phyloP scores from a whole-genome alignment of 768 basidiomycete genomes.

The Leucosporidium scottii region DNA sequence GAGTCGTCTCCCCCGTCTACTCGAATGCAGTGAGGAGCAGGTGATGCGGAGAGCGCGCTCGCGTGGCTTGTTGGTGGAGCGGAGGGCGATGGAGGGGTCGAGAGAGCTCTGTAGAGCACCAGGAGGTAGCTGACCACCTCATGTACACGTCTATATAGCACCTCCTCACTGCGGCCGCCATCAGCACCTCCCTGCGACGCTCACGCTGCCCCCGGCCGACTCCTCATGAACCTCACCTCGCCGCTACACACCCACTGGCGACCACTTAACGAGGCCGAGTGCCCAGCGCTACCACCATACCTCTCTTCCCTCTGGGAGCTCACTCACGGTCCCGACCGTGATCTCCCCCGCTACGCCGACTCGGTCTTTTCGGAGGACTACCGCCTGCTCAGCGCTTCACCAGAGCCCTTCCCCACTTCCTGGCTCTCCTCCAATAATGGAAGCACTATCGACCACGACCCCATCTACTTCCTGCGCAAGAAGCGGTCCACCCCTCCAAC shows the following conservation, averaged over 20 bases:
- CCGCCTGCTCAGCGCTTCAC: conserved; percentile 11
- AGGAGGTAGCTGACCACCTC: too few species aligned
- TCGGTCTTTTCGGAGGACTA: conserved; percentile 21
- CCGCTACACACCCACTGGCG: conserved; percentile 30
- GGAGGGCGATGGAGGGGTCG: too few species aligned
- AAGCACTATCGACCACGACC: neutral
- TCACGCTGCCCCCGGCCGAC: conserved; percentile 18
- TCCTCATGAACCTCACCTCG: conserved; percentile 30
- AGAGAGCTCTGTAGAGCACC: too few species aligned
- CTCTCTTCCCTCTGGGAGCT: conserved; percentile 29
- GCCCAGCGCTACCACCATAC: conserved; percentile 22
- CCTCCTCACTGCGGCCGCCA: neutral
- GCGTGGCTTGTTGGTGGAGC: too few species aligned
- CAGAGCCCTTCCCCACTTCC: conserved; percentile 10
- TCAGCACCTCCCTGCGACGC: conserved; percentile 16
- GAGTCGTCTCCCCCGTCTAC: too few species aligned
- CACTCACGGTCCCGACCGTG: conserved; percentile 11
- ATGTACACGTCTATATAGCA: too few species aligned
- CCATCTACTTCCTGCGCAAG: conserved; percentile 26
- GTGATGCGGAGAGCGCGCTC: too few species aligned
- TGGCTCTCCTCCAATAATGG: neutral
- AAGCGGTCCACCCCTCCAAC: conserved; percentile 19
- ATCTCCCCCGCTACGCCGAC: conserved; percentile 8
- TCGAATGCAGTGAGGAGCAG: too few species aligned
- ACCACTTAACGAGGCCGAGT: conserved; percentile 6